Base-by-base conservation (phyloP, 2,329 filamentous ascomycete genomes). In the Elsinoe batatas region DNA sequence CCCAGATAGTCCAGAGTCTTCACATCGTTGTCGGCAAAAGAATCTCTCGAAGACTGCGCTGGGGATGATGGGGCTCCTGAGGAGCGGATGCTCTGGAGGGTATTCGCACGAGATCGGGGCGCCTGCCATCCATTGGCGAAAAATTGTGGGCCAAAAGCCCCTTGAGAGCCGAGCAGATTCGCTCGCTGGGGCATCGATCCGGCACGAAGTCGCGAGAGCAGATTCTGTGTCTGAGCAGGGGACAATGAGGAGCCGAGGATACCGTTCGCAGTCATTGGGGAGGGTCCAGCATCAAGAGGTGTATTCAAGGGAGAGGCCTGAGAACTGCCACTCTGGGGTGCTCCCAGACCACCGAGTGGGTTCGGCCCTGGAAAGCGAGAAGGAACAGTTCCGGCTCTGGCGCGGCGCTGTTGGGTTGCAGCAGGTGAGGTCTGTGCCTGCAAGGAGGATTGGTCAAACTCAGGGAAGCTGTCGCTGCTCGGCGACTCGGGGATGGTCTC, bases 401-500 rank as follows among this genome's bases (percentile, higher is more conserved):
- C 86, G 68, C 93, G 84, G 61, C 93, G 83, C 47, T 83, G 81
- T 64, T 86, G 79, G 56, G 75, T 73, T 62, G 85, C 82, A 20
- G 33, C 17, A 6, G 53, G 53, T 11, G 53, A 55, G 18, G 53
- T 55, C 58, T 85, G 68, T 57, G 76, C 79, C 56, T 65, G 56
- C 61, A 84, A 80, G 40, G 86, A 79, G 40, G 87, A 78, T 63
- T 84, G 82, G 61, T 86, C 80, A 68, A 95, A 89, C 70, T 95
- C 91, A 57, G 93, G 91, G 64, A 97, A 97, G 63, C 88, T 91
- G 74, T 96, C 91, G 63, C 79, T 80, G 62, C 87, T 93, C 32
- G 93, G 93, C 35, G 91, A 96, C 73, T 98, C 93, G 61, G 91
- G 91, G 59, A 98, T 97, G 62, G 91, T 96, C 75, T 97, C 93